phyloP scores from a whole-genome alignment of 1,139 yeast species.

The Scheffersomyces insectosa region DNA sequence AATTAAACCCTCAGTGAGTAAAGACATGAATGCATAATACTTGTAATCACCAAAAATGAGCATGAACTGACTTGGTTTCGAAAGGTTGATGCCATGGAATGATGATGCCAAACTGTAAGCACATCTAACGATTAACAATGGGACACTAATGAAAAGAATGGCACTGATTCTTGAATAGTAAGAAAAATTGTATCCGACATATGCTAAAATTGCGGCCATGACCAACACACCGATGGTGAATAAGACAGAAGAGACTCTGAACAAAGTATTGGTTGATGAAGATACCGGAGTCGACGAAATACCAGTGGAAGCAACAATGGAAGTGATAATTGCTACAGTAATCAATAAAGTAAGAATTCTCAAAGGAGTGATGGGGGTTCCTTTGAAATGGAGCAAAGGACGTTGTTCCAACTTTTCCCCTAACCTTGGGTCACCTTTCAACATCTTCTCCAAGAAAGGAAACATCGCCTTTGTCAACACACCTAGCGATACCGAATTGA shows the following conservation, averaged over 20 bases:
- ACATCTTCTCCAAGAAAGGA: conserved; percentile 12
- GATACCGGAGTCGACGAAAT: conserved; percentile 1
- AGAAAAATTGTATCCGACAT: not conserved
- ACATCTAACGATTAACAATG: conserved; percentile 15
- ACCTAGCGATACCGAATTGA: conserved; percentile 20
- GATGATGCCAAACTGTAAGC: conserved; percentile 16
- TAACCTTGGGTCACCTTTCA: conserved; percentile 4
- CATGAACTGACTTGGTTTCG: conserved; percentile 14
- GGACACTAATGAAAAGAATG: conserved; percentile 5
- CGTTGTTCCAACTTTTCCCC: conserved; percentile 1
- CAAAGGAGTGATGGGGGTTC: conserved; percentile 9
- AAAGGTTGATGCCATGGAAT: conserved; percentile 14
- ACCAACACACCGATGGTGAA: conserved; percentile 2
- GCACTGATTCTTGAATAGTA: conserved; percentile 1
- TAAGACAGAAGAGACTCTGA: conserved; percentile 16
- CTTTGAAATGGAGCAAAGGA: not conserved
- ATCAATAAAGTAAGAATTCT: conserved; percentile 14
- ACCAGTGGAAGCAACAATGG: conserved; percentile 14
- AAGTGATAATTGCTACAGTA: conserved; percentile 14
- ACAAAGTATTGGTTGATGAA: conserved; percentile 1
- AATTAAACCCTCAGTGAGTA: conserved; percentile 11
- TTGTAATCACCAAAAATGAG: conserved; percentile 20
- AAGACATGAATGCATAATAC: conserved; percentile 20
- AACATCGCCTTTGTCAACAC: conserved; percentile 14
- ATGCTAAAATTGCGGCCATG: conserved; percentile 1